Percentiles rank a stretch among this genome's conserved stretches.
These are phyloP conservation scores for Delitschia confertaspora DNA, from an alignment of 495 filamentous ascomycete species.

Conservation along the genomic window DNA sequence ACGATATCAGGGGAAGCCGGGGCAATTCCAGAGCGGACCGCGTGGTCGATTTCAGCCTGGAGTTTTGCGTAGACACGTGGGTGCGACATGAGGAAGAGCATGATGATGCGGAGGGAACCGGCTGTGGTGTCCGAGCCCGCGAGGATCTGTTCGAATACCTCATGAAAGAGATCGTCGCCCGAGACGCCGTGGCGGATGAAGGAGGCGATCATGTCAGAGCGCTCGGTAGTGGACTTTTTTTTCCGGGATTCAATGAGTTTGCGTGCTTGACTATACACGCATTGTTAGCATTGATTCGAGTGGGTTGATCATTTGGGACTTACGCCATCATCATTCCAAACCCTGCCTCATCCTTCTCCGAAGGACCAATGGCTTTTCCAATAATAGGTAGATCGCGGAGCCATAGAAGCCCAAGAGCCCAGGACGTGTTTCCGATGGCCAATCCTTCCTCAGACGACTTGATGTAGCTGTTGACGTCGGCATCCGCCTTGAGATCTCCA, in stretches of 20 bases:
- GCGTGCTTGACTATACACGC: constrained; percentile 2
- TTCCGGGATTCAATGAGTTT: constrained; percentile 8
- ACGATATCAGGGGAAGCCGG: constrained; percentile 13
- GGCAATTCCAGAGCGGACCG: constrained; percentile 12
- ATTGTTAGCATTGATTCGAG: neutral
- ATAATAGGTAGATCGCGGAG: constrained; percentile 17
- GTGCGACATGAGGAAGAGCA: constrained; percentile 24
- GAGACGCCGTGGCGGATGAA: constrained; percentile 36
- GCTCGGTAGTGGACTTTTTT: constrained; percentile 18
- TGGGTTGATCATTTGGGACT: neutral
- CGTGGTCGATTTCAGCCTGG: constrained; percentile 23
- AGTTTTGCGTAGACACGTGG: constrained; percentile 21
- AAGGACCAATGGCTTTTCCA: constrained; percentile 17
- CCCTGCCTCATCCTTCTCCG: constrained; percentile 15
- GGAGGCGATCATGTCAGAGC: constrained; percentile 35
- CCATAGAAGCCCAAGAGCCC: constrained; percentile 14
- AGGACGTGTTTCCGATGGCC: constrained; percentile 12
- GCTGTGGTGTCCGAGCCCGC: constrained; percentile 25
- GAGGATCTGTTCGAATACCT: constrained; percentile 32
- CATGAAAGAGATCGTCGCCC: constrained; percentile 33
- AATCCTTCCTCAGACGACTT: constrained; percentile 32
- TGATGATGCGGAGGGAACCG: constrained; percentile 13
- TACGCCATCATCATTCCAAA: constrained; percentile 24
- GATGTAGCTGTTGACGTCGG: constrained; percentile 44
- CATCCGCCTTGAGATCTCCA: constrained; percentile 38